Conservation (phyloP, 805 yeast genomes). For the Starmera dryadoides region DNA sequence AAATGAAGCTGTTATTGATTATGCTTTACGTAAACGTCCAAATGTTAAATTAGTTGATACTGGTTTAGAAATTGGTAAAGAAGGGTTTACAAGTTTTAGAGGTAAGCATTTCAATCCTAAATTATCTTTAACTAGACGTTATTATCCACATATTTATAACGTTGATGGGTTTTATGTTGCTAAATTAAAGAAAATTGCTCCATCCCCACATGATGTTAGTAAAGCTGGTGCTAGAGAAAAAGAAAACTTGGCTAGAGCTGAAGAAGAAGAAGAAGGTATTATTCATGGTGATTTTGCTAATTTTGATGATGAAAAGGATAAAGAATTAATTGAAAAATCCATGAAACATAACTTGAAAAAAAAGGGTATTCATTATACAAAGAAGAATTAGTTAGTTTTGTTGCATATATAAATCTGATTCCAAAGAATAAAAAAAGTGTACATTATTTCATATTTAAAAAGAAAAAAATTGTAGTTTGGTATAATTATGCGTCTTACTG, state of each 20-base stretch:
- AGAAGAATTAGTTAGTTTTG: conserved; percentile 12
- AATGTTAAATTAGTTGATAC: conserved; percentile 92
- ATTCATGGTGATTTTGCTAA: conserved; percentile 82
- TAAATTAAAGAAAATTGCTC: conserved; percentile 83
- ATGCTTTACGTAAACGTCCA: conserved; percentile 92
- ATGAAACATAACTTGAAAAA: conserved; percentile 57
- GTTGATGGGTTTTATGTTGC: conserved; percentile 99
- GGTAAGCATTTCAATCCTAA: conserved; percentile 85
- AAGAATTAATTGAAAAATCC: conserved; percentile 59
- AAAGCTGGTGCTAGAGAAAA: conserved; percentile 87
- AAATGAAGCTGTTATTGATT: conserved; percentile 97
- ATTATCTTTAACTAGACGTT: conserved; percentile 80
- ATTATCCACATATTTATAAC: conserved; percentile 96
- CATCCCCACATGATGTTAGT: conserved; percentile 78
- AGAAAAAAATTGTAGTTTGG: too few relatives aligned
- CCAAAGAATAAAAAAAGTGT: not conserved
- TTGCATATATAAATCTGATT: not conserved
- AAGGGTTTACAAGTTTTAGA: conserved; percentile 88
- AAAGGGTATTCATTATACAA: conserved; percentile 72
- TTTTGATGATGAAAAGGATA: conserved; percentile 73
- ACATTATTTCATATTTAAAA: not conserved
- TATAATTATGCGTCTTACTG: too few relatives aligned
- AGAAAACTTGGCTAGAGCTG: conserved; percentile 74
- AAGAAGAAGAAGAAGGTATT: conserved; percentile 73
- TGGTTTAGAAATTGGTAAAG: conserved; percentile 89